These are phyloP conservation scores for Solanum pennellii DNA, from an alignment of 257 asterid genomes.

Conservation along the genomic window DNA sequence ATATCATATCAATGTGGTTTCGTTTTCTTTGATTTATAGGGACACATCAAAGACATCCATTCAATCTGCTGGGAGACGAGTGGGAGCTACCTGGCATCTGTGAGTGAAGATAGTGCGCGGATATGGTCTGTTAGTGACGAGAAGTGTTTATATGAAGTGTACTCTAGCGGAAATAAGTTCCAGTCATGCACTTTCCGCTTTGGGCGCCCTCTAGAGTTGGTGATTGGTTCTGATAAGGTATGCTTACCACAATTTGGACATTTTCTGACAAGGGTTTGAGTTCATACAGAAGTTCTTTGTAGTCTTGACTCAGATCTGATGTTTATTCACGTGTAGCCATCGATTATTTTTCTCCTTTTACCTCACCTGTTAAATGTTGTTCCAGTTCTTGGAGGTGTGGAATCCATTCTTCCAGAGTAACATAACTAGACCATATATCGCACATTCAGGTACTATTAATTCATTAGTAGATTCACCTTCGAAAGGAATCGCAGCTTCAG, in stretches of 20 bases:
- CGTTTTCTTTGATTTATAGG: conserved; percentile 10
- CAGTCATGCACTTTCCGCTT: conserved; percentile 36
- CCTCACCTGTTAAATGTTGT: neutral
- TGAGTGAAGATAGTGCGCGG: conserved; percentile 29
- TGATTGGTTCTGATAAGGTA: conserved; percentile 16
- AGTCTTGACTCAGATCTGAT: neutral
- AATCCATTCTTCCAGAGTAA: neutral
- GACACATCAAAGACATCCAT: conserved; percentile 22
- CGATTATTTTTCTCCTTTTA: neutral
- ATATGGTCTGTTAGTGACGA: conserved; percentile 25
- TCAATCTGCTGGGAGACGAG: conserved; percentile 27
- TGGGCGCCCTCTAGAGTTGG: conserved; percentile 16
- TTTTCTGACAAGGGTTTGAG: neutral
- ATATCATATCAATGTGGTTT: neutral
- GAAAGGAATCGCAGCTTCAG: neutral
- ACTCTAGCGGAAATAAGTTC: conserved; percentile 16
- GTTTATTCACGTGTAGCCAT: neutral
- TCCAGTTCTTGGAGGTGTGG: neutral
- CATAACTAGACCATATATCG: neutral
- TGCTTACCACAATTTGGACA: neutral
- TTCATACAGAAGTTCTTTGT: neutral
- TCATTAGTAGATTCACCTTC: neutral
- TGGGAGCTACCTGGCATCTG: conserved; percentile 28
- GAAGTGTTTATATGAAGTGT: conserved; percentile 13
- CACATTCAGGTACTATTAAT: neutral